These are phyloP conservation scores for Aspergillus sp. DNA, from an alignment of 2,329 filamentous ascomycete species.

Conservation along the genomic window DNA sequence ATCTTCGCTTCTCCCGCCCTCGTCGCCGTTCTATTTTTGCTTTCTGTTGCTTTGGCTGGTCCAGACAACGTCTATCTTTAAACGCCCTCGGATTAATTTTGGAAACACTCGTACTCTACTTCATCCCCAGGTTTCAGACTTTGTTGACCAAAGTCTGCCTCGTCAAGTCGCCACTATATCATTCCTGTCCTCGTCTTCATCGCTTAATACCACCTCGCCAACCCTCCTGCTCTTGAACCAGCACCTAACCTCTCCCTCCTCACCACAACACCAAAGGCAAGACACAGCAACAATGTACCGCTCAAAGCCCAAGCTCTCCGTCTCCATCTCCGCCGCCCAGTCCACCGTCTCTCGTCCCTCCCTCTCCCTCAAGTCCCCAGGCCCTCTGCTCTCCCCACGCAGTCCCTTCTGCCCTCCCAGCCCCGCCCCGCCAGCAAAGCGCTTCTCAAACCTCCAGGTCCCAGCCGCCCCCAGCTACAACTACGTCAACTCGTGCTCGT, in stretches of 20 bases:
- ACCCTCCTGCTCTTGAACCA: too few relatives aligned
- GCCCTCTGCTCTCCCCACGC: constrained; percentile 31
- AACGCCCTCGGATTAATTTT: constrained; percentile 18
- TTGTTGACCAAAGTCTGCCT: constrained; percentile 38
- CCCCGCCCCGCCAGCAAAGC: constrained; percentile 36
- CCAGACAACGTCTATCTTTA: constrained; percentile 36
- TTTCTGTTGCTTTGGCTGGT: constrained; percentile 43
- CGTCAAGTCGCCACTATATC: background rate
- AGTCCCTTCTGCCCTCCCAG: constrained; percentile 44
- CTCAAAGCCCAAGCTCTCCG: constrained; percentile 47
- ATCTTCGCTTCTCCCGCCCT: constrained; percentile 31
- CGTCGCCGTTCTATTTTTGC: constrained; percentile 23
- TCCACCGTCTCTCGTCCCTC: constrained; percentile 33
- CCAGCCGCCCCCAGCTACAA: constrained; percentile 33
- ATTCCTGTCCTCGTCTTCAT: background rate
- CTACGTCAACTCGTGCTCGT: constrained; percentile 46
- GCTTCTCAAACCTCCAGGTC: constrained; percentile 43
- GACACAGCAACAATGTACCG: constrained; percentile 29
- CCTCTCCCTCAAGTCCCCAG: constrained; percentile 43
- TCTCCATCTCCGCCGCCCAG: constrained; percentile 44
- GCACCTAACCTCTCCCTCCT: background rate
- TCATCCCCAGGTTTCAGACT: constrained; percentile 15
- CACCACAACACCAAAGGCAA: constrained; percentile 16
- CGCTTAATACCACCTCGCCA: constrained; percentile 11
- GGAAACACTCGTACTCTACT: constrained; percentile 8